Conservation (phyloP, 148 eudicot species). For the Fagopyrum homotropicum region DNA sequence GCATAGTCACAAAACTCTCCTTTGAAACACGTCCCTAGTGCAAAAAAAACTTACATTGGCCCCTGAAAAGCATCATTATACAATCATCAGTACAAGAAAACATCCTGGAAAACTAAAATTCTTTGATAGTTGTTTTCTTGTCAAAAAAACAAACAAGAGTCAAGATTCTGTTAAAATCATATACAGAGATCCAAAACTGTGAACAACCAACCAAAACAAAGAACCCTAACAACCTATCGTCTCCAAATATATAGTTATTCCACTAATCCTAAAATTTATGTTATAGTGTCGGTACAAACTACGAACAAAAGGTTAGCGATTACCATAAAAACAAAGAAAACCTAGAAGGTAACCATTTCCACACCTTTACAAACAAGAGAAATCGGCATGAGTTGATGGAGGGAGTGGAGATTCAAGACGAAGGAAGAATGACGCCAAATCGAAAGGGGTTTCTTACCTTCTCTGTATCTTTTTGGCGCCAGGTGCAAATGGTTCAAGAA, state of each 20-base stretch:
- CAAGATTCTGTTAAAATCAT: not conserved
- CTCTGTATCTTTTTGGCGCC: not conserved
- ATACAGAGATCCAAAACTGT: not conserved
- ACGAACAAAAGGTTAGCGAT: not conserved
- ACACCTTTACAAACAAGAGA: not conserved
- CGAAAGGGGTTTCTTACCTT: not conserved
- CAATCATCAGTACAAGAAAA: not conserved
- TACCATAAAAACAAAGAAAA: not conserved
- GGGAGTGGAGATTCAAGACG: not conserved
- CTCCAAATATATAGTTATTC: not conserved
- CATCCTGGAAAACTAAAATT: too few relatives aligned
- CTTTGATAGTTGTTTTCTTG: not conserved
- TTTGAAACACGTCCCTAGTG: conserved; percentile 85
- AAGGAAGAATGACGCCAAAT: not conserved
- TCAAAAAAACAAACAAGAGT: not conserved
- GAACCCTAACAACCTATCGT: not conserved
- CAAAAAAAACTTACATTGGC: conserved; percentile 86
- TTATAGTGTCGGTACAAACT: not conserved
- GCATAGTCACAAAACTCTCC: conserved; percentile 91
- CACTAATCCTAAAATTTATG: not conserved
- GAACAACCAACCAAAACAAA: not conserved
- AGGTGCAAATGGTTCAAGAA: not conserved
- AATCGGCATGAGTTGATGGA: not conserved
- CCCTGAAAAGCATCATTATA: conserved; percentile 29
- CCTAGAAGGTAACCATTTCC: not conserved